Base-by-base conservation (phyloP, 2,329 filamentous ascomycete genomes). In the Xylariales sp. region DNA sequence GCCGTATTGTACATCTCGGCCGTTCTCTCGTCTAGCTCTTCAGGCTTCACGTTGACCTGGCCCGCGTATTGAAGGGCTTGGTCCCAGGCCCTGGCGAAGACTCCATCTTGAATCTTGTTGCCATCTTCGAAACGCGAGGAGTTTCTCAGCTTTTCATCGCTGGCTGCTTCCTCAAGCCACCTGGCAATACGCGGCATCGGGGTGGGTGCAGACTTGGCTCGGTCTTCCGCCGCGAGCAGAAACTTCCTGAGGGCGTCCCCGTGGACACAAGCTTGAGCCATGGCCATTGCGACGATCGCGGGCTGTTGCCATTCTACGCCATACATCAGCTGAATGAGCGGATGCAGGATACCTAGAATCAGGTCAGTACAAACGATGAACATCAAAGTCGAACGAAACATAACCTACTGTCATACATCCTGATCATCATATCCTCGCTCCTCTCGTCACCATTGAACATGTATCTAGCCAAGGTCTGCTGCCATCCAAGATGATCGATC, bases 301-400 rank as follows among this genome's bases (percentile, higher is more conserved):
- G 87, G 87, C 56, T 95, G 88, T 8, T 74, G 60, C 67, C 88
- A 95, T 58, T 95, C 88, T 25, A 95, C 58, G 4, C 86, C 89
- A 56, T 88, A 95, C 36, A 88, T 39, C 15, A 95, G 73, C 57
- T 95, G 88, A 47, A 95, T 90, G 12, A 93, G 65, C 2, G 88
- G 88, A 55, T 95, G 88, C 2, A 89, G 52, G 47, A 50, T 46
- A 25, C 16, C 15, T 29, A 27, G 34, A 18, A 16, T 33, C 33
- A 20, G 24, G 24, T 8, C 8, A 32, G 15, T 10, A 16, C 8
- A 32, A 32, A 32, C 7, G 15, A 32, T 10, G 31, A 32, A 32
- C 7, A 16, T 7, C 8, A 27, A 27, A 27, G 15, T 7, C 7
- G 8, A 14, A 16, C 7, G 16, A 7, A 7, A 12, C 8, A 20